Conservation (phyloP, 2,329 filamentous ascomycete genomes). For the Rutstroemia sp. region DNA sequence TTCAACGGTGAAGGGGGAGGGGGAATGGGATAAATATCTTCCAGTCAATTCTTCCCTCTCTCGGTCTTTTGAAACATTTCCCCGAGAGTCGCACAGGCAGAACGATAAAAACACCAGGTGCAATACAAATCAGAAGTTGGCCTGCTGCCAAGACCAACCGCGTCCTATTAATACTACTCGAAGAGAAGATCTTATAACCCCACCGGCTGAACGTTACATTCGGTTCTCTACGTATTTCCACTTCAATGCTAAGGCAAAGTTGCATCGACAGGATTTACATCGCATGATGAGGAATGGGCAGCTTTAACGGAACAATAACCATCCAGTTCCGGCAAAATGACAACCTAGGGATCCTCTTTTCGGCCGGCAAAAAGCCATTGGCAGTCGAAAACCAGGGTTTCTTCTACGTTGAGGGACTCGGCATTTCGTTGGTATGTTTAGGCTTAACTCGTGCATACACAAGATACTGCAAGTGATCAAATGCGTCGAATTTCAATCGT, state of each 20-base stretch:
- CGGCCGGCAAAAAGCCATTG: too few relatives aligned
- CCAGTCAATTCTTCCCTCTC: neutral
- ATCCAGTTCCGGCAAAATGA: neutral
- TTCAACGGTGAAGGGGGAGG: neutral
- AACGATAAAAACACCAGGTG: neutral
- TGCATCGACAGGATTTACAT: constrained; percentile 1
- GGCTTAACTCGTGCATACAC: neutral
- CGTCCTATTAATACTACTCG: constrained; percentile 1
- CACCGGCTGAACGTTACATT: constrained; percentile 8
- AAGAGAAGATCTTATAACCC: neutral
- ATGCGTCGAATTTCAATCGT: constrained; percentile 1
- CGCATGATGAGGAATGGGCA: constrained; percentile 5
- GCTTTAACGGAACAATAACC: neutral
- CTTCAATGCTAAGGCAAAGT: neutral
- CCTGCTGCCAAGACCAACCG: neutral
- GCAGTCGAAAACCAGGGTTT: neutral
- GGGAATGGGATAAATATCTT: constrained; percentile 7
- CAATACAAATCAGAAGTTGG: neutral
- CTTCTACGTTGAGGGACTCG: neutral
- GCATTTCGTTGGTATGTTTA: neutral
- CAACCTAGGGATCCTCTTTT: neutral
- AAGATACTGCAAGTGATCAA: constrained; percentile 5
- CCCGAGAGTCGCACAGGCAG: constrained; percentile 1
- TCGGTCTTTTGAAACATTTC: constrained; percentile 14
- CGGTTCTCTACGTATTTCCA: neutral